A percentile compares a stretch with the other conserved stretches of the same genome.
These are phyloP conservation scores for Lichina pygmaea DNA, from an alignment of 495 filamentous ascomycete species.

Conservation along the genomic window DNA sequence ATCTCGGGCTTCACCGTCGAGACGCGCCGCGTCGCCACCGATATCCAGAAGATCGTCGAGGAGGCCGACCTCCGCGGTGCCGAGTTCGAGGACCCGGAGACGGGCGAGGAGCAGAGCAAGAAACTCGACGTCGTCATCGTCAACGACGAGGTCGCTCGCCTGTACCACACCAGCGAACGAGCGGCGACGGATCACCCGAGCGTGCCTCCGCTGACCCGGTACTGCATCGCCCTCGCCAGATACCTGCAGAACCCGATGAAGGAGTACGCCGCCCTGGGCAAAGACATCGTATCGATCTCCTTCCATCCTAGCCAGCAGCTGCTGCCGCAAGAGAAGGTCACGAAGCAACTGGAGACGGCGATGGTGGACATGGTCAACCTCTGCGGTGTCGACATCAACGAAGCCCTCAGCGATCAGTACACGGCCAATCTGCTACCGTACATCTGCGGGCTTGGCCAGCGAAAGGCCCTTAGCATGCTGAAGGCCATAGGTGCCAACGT, in stretches of 20 bases:
- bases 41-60: slow-evolving; percentile 47
- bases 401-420: slow-evolving; percentile 51
- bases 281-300: slow-evolving; percentile 58
- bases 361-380: slow-evolving; percentile 98
- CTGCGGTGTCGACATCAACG: slow-evolving; percentile 81
- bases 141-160: slow-evolving; percentile 82
- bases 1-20: slow-evolving; percentile 78
- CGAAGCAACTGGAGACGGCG: slow-evolving; percentile 67
- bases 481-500: slow-evolving; percentile 66
- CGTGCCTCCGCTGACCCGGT: slow-evolving; percentile 45
- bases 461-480: slow-evolving; percentile 66
- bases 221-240: slow-evolving; percentile 66
- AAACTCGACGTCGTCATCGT: slow-evolving; percentile 67
- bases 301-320: slow-evolving; percentile 81
- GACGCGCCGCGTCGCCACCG: slow-evolving; percentile 56
- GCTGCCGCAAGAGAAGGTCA: slow-evolving; percentile 58
- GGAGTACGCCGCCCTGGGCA: slow-evolving; percentile 79
- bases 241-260: slow-evolving; percentile 88
- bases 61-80: slow-evolving; percentile 46
- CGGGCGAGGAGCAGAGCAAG: slow-evolving; percentile 37
- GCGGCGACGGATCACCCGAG: slow-evolving; percentile 61
- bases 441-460: slow-evolving; percentile 74
- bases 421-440: slow-evolving; percentile 74
- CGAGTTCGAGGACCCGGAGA: slow-evolving; percentile 35
- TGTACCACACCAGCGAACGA: slow-evolving; percentile 74